Base-by-base conservation (phyloP, 2,329 filamentous ascomycete species). In the Pyrenophora seminiperda region DNA sequence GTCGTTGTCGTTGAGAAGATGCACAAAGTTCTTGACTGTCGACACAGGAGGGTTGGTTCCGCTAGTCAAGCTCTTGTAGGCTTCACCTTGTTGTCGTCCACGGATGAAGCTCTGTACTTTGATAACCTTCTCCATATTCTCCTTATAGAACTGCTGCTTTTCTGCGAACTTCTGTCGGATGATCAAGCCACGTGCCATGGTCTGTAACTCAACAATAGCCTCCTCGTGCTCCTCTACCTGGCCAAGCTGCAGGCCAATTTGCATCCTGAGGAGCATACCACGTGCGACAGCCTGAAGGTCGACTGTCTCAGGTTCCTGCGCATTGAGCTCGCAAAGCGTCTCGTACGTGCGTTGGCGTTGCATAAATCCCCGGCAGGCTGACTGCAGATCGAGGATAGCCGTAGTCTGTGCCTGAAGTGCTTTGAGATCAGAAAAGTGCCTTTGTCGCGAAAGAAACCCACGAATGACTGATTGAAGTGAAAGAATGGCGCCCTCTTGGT, bases 111-210 rank as follows among this genome's bases (percentile, higher is more conserved):
- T 99, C 72, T 99, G 95, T 49, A 97, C 91, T 75, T 99, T 99
- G 79, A 99, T 87, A 19, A 99, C 94, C 75, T 95, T 97, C 66
- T 96, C 86, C 94, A 99, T 99, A 68, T 99, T 99, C 75, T 96
- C 88, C 61, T 89, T 87, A 79, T 92, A 99, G 76, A 89, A 93
- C 17, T 85, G 86, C 68, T 88, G 86, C 80, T 96, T 96, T 72
- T 95, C 90, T 43, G 83, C 84, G 63, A 96, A 97, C 14, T 80
- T 81, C 11, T 79, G 81, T 27, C 93, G 84, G 24, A 97, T 83
- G 2, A 95, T 73, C 63, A 84, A 86, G 3, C 85, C 93, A 62
- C 87, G 85, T 6, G 88, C 83, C 5, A 84, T 80, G 4, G 91
- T 81, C 72, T 97, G 92, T 18, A 96, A 75, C 22, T 86, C 88